phyloP scores from a whole-genome alignment of 768 basidiomycete genomes.

The Lactarius trivialis region DNA sequence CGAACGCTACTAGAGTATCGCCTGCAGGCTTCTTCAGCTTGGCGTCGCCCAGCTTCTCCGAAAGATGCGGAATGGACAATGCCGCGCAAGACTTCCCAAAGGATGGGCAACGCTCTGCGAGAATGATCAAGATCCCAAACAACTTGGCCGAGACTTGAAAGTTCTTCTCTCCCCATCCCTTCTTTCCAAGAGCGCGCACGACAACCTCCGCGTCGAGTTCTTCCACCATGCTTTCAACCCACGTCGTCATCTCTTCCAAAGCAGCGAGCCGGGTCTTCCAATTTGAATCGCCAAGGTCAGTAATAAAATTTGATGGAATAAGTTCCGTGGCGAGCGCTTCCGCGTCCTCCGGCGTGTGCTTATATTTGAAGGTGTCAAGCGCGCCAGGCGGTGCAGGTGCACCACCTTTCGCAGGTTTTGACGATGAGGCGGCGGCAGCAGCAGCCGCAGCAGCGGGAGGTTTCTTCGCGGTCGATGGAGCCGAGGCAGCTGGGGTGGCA shows the following conservation, averaged over 20 bases:
- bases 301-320: slow-evolving; percentile 64
- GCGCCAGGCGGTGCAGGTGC: slow-evolving; percentile 44
- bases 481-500: slow-evolving; percentile 25
- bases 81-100: slow-evolving; percentile 86
- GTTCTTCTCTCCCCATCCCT: slow-evolving; percentile 98
- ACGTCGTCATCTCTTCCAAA: slow-evolving; percentile 75
- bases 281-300: slow-evolving; percentile 75
- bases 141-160: slow-evolving; percentile 94
- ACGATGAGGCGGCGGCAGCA: slow-evolving; percentile 29
- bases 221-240: slow-evolving; percentile 66
- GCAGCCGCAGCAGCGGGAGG: slow-evolving; percentile 28
- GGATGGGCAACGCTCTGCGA: slow-evolving; percentile 73
- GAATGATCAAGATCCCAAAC: slow-evolving; percentile 64
- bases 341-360: slow-evolving; percentile 87
- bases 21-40: slow-evolving; percentile 96
- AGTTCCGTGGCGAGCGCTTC: slow-evolving; percentile 67
- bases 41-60: slow-evolving; percentile 92
- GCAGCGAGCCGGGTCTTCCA: slow-evolving; percentile 92
- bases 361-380: slow-evolving; percentile 86
- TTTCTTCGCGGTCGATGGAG: slow-evolving; percentile 38
- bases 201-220: slow-evolving; percentile 82
- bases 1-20: slow-evolving; percentile 74
- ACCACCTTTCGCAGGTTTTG: slow-evolving; percentile 42
- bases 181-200: slow-evolving; percentile 81
- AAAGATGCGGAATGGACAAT: slow-evolving; percentile 70